Percentiles rank a stretch among this genome's conserved stretches.
phyloP scores from a whole-genome alignment of 306 rosid species.

The Prinsepia uniflora region DNA sequence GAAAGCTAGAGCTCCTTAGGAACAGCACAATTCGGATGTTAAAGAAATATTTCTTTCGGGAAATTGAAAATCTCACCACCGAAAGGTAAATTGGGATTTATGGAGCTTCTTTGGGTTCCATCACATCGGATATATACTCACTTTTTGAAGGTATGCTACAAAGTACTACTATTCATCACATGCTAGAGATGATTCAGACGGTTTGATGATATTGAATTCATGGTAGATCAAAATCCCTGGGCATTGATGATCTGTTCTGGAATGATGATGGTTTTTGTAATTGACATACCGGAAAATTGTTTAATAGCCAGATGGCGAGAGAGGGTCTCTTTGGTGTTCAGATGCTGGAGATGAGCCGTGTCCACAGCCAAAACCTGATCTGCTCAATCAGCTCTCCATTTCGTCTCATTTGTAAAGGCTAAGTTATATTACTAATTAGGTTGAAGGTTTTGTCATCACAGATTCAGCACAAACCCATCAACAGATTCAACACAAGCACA shows the following conservation, averaged over 20 bases:
- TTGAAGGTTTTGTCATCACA: background rate
- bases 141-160: constrained; percentile 20
- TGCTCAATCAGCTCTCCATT: constrained; percentile 19
- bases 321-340: constrained; percentile 5
- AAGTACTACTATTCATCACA: background rate
- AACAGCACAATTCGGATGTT: background rate
- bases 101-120: constrained; percentile 23
- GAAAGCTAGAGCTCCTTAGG: constrained; percentile 24
- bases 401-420: constrained; percentile 23
- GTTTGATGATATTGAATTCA: background rate
- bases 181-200: constrained; percentile 1
- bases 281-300: constrained; percentile 26
- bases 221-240: constrained; percentile 18
- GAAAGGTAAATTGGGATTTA: constrained; percentile 6
- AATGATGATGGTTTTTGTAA: background rate
- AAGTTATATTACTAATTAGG: background rate
- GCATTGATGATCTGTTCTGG: background rate
- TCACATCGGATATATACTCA: constrained; percentile 15
- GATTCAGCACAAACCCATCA: background rate
- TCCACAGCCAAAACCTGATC: constrained; percentile 26
- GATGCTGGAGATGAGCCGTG: constrained; percentile 27
- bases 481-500: background rate
- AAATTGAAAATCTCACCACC: constrained; percentile 10
- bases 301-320: constrained; percentile 17
- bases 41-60: background rate